Base-by-base conservation (phyloP, 768 basidiomycete genomes). In the Rubroboletus pulcherrimus region DNA sequence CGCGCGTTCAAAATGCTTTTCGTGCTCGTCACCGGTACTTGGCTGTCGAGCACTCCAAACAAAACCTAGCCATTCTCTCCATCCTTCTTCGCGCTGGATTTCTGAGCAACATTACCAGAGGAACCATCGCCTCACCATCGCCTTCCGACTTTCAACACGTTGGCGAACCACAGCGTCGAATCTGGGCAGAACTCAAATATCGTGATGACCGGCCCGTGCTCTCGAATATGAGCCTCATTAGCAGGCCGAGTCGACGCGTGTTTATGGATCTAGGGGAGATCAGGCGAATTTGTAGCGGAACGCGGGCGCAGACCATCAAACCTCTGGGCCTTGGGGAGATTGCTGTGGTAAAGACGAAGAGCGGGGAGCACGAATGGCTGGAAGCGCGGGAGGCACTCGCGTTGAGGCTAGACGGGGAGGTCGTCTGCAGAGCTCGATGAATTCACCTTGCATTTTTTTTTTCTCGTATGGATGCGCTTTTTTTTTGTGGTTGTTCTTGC, bases 111-210 rank as follows among this genome's bases (percentile, higher is more conserved):
- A 63, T 98, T 56, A 89, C 91, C 3, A 85, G 92, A 30, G 93
- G 93, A 4, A 89, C 90, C 33, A 71, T 82, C 55, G 72, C 77
- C 7, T 74, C 76, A 0, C 84, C 93, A 2, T 81, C 81, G 17
- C 93, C 94, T 0, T 58, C 65, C 5, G 77, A 76, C 12, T 98
- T 94, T 69, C 64, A 75, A 53, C 59, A 66, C 2, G 85, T 79
- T 11, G 75, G 78, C 57, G 83, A 87, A 31, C 79, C 85, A 1
- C 80, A 93, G 54, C 80, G 81, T 33, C 84, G 93, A 37, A 90
- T 98, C 72, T 97, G 96, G 93, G 91, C 91, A 2, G 84, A 87
- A 49, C 84, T 98, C 61, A 99, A 99, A 74, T 95, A 96, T 75
- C 83, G 96, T 48, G 85, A 92, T 62, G 91, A 97, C 70, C 77